Conservation (phyloP, 2,329 filamentous ascomycete genomes). For the Delphinella strobiligena region DNA sequence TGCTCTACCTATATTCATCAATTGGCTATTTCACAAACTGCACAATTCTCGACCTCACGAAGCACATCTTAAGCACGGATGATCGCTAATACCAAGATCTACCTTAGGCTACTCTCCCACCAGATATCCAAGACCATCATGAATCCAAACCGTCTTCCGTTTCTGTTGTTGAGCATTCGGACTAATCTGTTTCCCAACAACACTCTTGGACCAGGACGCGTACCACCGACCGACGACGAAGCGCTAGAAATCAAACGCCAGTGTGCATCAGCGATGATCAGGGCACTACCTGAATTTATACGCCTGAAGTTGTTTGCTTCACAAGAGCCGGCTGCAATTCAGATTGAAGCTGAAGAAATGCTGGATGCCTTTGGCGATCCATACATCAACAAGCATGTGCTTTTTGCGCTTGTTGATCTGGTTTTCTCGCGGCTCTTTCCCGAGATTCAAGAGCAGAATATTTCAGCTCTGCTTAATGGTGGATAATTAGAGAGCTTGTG, state of each 20-base stretch:
- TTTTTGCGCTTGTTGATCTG: slow-evolving; percentile 73
- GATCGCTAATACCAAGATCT: background rate
- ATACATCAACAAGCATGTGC: slow-evolving; percentile 86
- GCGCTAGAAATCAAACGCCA: slow-evolving; percentile 51
- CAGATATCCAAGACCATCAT: slow-evolving; percentile 29
- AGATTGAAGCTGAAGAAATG: slow-evolving; percentile 42
- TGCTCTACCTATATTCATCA: too few relatives aligned
- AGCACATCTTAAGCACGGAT: too few relatives aligned
- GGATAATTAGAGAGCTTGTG: background rate
- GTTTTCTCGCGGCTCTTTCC: slow-evolving; percentile 73
- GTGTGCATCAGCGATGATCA: slow-evolving; percentile 49
- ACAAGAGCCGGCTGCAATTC: slow-evolving; percentile 20
- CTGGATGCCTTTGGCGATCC: slow-evolving; percentile 66
- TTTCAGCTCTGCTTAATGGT: background rate
- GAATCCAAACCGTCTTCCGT: slow-evolving; percentile 31
- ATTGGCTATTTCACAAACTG: too few relatives aligned
- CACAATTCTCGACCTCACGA: too few relatives aligned
- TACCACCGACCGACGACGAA: slow-evolving; percentile 46
- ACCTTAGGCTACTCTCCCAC: slow-evolving; percentile 33
- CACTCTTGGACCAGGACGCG: slow-evolving; percentile 51
- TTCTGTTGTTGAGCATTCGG: slow-evolving; percentile 54
- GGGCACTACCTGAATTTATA: slow-evolving; percentile 34
- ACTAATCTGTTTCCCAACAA: slow-evolving; percentile 80
- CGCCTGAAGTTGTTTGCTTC: slow-evolving; percentile 32
- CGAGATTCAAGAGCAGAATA: slow-evolving; percentile 45